Conservation (phyloP, 2,329 filamentous ascomycete genomes). For the Coniochaeta pulveracea region DNA sequence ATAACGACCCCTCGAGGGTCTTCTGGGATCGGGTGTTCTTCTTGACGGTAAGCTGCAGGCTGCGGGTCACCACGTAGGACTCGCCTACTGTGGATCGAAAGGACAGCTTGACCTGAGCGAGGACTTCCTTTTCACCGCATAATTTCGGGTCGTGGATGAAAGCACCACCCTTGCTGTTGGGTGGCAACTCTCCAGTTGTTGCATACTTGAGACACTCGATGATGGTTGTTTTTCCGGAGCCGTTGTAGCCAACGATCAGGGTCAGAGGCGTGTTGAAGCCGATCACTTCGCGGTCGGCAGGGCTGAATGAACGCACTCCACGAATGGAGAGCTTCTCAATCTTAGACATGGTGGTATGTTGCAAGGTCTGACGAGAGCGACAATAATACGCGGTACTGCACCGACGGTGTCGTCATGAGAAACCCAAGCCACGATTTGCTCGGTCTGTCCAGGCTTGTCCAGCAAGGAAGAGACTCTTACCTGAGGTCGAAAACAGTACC, state of each 20-base stretch:
- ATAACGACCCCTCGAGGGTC: conserved; percentile 70
- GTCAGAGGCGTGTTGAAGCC: conserved; percentile 80
- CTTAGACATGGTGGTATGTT: conserved; percentile 53
- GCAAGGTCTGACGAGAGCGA: too few species aligned
- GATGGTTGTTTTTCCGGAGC: conserved; percentile 96
- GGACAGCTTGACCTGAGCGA: conserved; percentile 82
- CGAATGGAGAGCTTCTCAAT: conserved; percentile 84
- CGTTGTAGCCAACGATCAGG: conserved; percentile 93
- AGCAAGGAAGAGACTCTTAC: too few species aligned
- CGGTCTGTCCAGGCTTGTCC: too few species aligned
- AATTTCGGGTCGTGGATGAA: conserved; percentile 97
- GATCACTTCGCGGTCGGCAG: conserved; percentile 63
- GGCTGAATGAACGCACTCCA: conserved; percentile 78
- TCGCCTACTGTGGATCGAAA: conserved; percentile 72
- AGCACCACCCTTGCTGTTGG: conserved; percentile 80
- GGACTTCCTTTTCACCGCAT: conserved; percentile 74
- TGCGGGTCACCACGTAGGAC: conserved; percentile 74
- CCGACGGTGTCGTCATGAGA: too few species aligned
- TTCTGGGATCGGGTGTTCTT: conserved; percentile 68
- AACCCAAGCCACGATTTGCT: too few species aligned
- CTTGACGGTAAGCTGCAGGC: conserved; percentile 76
- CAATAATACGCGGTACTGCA: too few species aligned
- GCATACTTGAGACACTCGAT: conserved; percentile 98
- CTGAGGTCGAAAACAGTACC: too few species aligned
- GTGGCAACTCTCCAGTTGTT: conserved; percentile 85